Evolutionary conservation across 768 basidiomycete genomes (phyloP), one percentile per base, ranked within the genome.

Genomic region (Mycena filopes): DNA sequence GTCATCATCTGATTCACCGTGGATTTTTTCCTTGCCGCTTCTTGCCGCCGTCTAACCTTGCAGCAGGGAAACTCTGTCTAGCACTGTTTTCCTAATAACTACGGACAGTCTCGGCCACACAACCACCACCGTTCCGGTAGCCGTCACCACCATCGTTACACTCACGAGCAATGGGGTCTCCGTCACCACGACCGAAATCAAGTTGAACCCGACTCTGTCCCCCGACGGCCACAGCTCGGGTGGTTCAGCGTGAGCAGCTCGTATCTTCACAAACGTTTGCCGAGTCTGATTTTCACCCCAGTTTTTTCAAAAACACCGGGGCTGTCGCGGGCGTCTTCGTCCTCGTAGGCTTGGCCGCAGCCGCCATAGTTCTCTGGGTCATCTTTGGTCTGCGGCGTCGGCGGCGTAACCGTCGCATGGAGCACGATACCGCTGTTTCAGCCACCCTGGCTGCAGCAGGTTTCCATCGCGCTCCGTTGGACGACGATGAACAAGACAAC

Each of bases 261-360:
- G 33, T 26, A 33, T 46, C 4, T 11, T 29, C 16, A 18, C 16
- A 8, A 16, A n/a, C 51, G 26, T 60, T 43, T 20, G 31, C 48
- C 15, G 36, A 54, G 21, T 25, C 50, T 54, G 11, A 38, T 58
- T 43, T 29, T 48, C 21, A n/a, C 41, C 25, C n/a, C 61, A 94
- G 92, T 60, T 99, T 98, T 80, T 96, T 97, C 78, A 76, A 76
- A 53, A 93, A 97, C 74, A 92, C 90, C 25, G 95, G 95, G 21
- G 96, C 95, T 13, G 95, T 98, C 4, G 91, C 91, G 1, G 97
- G 93, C 47, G 93, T 95, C 10, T 99, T 98, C 71, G 87, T 94
- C 41, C 88, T 95, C 18, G 93, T 96, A 20, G 96, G 95, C 29
- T 83, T 99, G 21, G 90, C 93, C 4, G 88, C 80, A 29, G 89